Conservation (phyloP, 1,284 basidiomycete species). For the Apiotrichum gamsii region DNA sequence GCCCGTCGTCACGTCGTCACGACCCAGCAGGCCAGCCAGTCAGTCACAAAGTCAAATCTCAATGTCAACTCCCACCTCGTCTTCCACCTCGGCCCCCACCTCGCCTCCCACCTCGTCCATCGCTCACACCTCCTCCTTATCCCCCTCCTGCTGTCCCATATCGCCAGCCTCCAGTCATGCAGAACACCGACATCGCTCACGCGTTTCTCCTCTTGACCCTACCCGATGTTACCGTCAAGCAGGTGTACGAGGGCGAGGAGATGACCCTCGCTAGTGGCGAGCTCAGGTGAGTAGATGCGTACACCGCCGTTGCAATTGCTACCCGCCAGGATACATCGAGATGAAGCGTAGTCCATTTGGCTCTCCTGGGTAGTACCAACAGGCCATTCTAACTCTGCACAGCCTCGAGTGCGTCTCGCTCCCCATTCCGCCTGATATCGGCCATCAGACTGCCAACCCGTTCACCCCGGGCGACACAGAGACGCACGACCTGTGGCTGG, state of each 20-base stretch:
- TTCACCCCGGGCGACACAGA: slow-evolving; percentile 38
- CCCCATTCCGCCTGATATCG: slow-evolving; percentile 41
- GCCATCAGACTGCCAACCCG: slow-evolving; percentile 45
- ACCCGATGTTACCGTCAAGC: slow-evolving; percentile 7
- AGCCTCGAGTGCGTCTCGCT: slow-evolving; percentile 46
- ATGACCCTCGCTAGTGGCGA: slow-evolving; percentile 38
- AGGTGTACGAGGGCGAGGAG: slow-evolving; percentile 36
- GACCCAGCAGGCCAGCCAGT: too few species aligned
- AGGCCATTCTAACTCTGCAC: background rate
- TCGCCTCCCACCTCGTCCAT: too few species aligned
- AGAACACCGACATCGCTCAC: background rate
- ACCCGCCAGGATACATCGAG: background rate
- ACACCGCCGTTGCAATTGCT: background rate
- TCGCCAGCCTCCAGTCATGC: too few species aligned
- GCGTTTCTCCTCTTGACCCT: slow-evolving; percentile 14
- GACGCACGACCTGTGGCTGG: slow-evolving; percentile 46
- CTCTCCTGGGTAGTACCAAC: too few species aligned
- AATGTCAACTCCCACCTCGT: too few species aligned
- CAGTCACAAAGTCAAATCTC: too few species aligned
- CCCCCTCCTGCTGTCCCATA: too few species aligned
- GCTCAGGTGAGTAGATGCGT: slow-evolving; percentile 28
- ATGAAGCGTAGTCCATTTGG: too few species aligned
- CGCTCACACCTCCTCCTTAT: too few species aligned
- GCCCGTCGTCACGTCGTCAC: too few species aligned
- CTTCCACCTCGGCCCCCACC: too few species aligned